These are phyloP conservation scores for Syncephalastrum sp. DNA, from an alignment of 371 early-diverging fungal genomes.

Conservation along the genomic window DNA sequence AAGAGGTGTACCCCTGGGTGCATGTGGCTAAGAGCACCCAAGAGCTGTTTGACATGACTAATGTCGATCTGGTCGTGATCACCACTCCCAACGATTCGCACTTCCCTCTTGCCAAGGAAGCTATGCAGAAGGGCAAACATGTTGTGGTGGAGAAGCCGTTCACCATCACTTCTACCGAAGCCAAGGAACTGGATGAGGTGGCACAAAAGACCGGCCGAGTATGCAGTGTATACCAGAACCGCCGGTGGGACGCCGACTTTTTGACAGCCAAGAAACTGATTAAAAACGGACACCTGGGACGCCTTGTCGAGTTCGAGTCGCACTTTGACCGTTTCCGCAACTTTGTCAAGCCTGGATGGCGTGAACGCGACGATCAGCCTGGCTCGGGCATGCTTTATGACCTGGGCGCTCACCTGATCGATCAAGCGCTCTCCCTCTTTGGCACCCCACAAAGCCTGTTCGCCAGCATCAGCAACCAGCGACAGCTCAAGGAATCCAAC, in stretches of 20 bases:
- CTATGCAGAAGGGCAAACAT: constrained; percentile 68
- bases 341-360: constrained; percentile 72
- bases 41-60: constrained; percentile 49
- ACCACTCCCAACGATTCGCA: constrained; percentile 75
- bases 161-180: constrained; percentile 62
- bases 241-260: constrained; percentile 85
- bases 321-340: constrained; percentile 78
- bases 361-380: constrained; percentile 61
- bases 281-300: constrained; percentile 52
- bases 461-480: constrained; percentile 66
- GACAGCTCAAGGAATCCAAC: constrained; percentile 54
- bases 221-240: constrained; percentile 77
- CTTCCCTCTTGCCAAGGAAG: constrained; percentile 57
- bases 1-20: constrained; percentile 51
- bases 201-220: constrained; percentile 58
- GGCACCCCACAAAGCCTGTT: constrained; percentile 68
- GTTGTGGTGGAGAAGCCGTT: constrained; percentile 83
- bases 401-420: constrained; percentile 75
- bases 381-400: constrained; percentile 78
- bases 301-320: constrained; percentile 71
- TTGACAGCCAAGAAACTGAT: constrained; percentile 67
- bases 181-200: constrained; percentile 51
- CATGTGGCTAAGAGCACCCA: constrained; percentile 52
- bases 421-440: constrained; percentile 71
- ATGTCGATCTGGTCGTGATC: constrained; percentile 71